Evolutionary conservation across 1,139 yeast genomes (phyloP).

Genomic region (Zygosaccharomyces sapae): DNA sequence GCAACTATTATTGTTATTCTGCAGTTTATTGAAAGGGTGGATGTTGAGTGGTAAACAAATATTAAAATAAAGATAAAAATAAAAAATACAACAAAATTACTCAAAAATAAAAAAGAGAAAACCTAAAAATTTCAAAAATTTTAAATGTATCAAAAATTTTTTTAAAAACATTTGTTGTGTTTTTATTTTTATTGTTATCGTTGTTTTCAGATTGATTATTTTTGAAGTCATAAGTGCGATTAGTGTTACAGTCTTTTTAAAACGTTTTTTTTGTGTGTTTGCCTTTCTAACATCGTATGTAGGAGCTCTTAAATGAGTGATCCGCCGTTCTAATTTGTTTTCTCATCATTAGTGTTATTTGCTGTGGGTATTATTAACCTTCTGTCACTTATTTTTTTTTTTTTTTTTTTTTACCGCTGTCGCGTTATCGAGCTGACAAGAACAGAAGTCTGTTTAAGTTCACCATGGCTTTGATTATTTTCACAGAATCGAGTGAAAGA

Average conservation of each 20-base stretch:
- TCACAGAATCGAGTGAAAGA: no score
- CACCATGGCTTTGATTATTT: no score
- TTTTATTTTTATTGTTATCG: background rate
- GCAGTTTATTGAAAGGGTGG: no score
- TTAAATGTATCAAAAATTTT: background rate
- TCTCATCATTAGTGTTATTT: background rate
- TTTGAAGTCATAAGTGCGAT: background rate
- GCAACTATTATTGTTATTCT: constrained; percentile 17
- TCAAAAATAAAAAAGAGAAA: no score
- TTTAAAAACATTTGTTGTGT: background rate
- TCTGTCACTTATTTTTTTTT: no score
- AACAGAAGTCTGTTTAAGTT: no score
- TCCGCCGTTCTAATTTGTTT: constrained; percentile 5
- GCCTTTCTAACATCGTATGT: constrained; percentile 3
- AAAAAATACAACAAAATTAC: no score
- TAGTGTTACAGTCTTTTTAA: background rate
- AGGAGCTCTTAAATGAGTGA: constrained; percentile 15
- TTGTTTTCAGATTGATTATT: background rate
- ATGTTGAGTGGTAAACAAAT: constrained; percentile 1
- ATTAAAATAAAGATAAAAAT: constrained; percentile 2
- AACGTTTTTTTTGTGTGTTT: constrained; percentile 1
- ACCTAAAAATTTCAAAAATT: background rate
- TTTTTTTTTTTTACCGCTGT: no score
- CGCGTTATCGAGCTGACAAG: no score
- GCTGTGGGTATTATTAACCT: no score